Conservation (phyloP, 352 stramenopile species). For the Globisporangium takayamanum region DNA sequence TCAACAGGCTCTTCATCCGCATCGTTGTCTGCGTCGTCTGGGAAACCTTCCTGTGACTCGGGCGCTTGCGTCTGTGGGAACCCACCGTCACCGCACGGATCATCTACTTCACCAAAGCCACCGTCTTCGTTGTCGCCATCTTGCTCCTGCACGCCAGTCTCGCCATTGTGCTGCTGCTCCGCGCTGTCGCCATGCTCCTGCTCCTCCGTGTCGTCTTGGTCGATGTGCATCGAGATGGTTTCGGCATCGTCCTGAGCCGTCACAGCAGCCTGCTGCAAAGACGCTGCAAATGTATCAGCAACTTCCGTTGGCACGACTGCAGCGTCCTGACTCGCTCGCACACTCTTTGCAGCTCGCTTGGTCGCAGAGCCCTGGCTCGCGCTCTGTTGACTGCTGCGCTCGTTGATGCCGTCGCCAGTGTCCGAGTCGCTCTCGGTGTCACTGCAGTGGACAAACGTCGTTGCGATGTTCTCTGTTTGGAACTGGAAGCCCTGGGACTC, state of each 20-base stretch:
- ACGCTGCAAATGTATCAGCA: not conserved
- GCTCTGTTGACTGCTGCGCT: not conserved
- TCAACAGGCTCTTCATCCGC: not conserved
- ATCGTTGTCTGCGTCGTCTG: constrained; percentile 1
- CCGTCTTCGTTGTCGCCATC: not conserved
- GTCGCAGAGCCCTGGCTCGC: not conserved
- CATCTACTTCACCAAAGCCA: not conserved
- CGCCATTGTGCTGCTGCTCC: too few relatives aligned
- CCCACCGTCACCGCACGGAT: not conserved
- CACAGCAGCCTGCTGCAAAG: too few relatives aligned
- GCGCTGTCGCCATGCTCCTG: too few relatives aligned
- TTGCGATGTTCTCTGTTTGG: constrained; percentile 39
- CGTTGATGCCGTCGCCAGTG: not conserved
- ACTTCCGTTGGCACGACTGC: not conserved
- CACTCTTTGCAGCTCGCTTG: not conserved
- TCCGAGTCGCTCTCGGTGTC: constrained; percentile 36
- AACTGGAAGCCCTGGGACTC: constrained; percentile 37
- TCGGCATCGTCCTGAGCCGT: too few relatives aligned
- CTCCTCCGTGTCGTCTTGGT: too few relatives aligned
- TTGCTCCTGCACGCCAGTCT: too few relatives aligned
- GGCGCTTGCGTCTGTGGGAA: constrained; percentile 9
- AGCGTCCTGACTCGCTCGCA: not conserved
- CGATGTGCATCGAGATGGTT: too few relatives aligned
- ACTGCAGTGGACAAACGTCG: constrained; percentile 43
- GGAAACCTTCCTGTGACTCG: constrained; percentile 6